phyloP scores from a whole-genome alignment of 129 eudicot species.

The Calendula officinalis region DNA sequence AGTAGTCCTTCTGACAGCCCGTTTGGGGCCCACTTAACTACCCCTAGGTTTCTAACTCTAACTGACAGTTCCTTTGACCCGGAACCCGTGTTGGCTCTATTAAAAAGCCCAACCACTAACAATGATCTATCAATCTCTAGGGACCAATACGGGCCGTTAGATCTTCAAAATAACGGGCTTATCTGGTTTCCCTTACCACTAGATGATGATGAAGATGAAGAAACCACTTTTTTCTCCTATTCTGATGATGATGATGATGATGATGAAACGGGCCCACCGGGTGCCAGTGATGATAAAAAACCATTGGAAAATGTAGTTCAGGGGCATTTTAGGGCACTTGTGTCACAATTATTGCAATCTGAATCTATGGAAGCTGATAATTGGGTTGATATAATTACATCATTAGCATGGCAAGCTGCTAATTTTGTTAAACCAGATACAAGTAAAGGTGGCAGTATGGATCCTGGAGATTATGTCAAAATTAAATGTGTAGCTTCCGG shows the following conservation, averaged over 20 bases:
- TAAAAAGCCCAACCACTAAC: constrained; percentile 42
- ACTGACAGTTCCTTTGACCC: constrained; percentile 46
- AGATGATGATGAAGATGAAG: constrained; percentile 77
- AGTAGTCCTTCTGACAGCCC: constrained; percentile 95
- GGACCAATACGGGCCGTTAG: constrained; percentile 43
- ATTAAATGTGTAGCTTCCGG: constrained; percentile 91
- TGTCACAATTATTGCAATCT: constrained; percentile 76
- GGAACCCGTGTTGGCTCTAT: constrained; percentile 46
- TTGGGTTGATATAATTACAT: constrained; percentile 77
- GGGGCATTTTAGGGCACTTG: constrained; percentile 96
- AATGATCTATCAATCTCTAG: constrained; percentile 13
- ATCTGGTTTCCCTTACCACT: constrained; percentile 92
- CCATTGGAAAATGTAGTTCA: constrained; percentile 59
- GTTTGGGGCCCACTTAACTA: constrained; percentile 65
- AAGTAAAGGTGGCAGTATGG: constrained; percentile 97
- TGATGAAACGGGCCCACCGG: constrained; percentile 58
- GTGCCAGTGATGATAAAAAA: constrained; percentile 39
- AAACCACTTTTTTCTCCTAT: constrained; percentile 60
- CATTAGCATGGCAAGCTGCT: constrained; percentile 97
- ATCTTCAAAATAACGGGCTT: constrained; percentile 48
- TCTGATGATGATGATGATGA: constrained; percentile 72
- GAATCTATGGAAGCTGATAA: constrained; percentile 49
- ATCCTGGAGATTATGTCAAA: constrained; percentile 87
- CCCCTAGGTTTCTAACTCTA: too few species aligned
- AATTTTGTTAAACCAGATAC: constrained; percentile 89